A percentile compares a stretch with the other conserved stretches of the same genome.
Evolutionary conservation across 1,284 basidiomycete genomes (phyloP).

Genomic region (Rhizoctonia solani): DNA sequence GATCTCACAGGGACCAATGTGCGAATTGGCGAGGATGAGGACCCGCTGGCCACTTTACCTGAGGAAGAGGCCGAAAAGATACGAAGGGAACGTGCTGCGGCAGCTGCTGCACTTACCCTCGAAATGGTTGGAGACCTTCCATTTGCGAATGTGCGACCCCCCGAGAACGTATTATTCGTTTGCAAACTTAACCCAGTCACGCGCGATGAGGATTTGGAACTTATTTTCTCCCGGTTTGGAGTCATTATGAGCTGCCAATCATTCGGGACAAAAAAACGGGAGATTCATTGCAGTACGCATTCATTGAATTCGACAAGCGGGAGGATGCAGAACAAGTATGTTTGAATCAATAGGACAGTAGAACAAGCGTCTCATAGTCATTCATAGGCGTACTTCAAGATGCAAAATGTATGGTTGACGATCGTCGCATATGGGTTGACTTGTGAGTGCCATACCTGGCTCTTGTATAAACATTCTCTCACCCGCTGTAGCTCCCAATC

Average conservation of each 20-base stretch:
- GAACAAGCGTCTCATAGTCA: background rate
- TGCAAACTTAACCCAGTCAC: constrained; percentile 98
- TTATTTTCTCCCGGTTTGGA: constrained; percentile 97
- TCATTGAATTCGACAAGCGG: constrained; percentile 95
- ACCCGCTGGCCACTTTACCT: constrained; percentile 72
- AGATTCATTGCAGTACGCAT: constrained; percentile 96
- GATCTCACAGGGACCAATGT: constrained; percentile 67
- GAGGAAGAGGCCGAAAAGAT: constrained; percentile 82
- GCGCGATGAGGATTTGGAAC: constrained; percentile 91
- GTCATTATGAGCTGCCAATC: constrained; percentile 96
- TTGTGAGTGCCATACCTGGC: constrained; percentile 59
- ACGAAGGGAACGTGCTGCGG: constrained; percentile 82
- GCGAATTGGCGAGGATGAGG: constrained; percentile 90
- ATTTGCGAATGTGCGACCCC: constrained; percentile 96
- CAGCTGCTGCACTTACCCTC: constrained; percentile 91
- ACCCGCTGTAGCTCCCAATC: constrained; percentile 75
- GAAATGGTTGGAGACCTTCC: constrained; percentile 99
- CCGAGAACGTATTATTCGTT: constrained; percentile 98
- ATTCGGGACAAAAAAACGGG: constrained; percentile 95
- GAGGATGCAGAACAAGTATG: constrained; percentile 89
- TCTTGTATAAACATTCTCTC: constrained; percentile 14
- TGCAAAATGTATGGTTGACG: constrained; percentile 99
- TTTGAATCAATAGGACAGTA: no score
- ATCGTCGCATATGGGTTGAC: constrained; percentile 98
- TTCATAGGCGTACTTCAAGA: constrained; percentile 92